A percentile compares a stretch with the other conserved stretches of the same genome.
These are phyloP conservation scores for Fomitopsis betulina DNA, from an alignment of 1,284 basidiomycete genomes.

Conservation along the genomic window DNA sequence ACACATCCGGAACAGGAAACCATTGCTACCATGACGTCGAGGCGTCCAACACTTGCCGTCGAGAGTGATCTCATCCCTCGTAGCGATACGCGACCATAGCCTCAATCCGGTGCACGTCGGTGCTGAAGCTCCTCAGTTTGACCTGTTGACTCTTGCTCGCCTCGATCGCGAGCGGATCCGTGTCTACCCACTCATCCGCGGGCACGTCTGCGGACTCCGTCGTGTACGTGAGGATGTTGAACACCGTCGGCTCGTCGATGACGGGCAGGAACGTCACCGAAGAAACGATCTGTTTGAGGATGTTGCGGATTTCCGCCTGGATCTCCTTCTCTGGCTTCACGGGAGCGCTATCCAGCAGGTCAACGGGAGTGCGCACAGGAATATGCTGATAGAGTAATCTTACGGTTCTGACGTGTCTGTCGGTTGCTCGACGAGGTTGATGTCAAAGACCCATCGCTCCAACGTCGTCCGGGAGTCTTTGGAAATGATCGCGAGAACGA, in stretches of 20 bases:
- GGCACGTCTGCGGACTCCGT: constrained; percentile 84
- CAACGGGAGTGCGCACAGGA: neutral
- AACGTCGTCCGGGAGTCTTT: constrained; percentile 89
- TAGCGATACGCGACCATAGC: constrained; percentile 86
- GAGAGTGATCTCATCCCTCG: constrained; percentile 39
- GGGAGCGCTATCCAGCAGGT: constrained; percentile 32
- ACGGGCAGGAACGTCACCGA: constrained; percentile 95
- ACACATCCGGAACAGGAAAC: neutral
- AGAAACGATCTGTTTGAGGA: constrained; percentile 97
- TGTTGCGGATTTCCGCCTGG: constrained; percentile 95
- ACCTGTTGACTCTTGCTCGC: constrained; percentile 96
- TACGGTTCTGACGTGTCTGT: constrained; percentile 46
- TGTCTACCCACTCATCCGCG: constrained; percentile 90
- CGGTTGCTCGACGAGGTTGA: constrained; percentile 72
- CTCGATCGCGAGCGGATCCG: constrained; percentile 92
- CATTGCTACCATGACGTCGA: neutral
- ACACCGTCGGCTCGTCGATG: constrained; percentile 90
- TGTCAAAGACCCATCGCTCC: constrained; percentile 98
- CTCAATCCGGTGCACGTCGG: constrained; percentile 87
- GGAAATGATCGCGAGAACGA: constrained; percentile 94
- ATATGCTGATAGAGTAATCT: constrained; percentile 18
- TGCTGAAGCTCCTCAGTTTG: constrained; percentile 86
- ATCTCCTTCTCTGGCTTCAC: constrained; percentile 87
- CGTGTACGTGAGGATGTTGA: constrained; percentile 96
- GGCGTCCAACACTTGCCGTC: neutral